phyloP scores from a whole-genome alignment of 345 rosid genomes.

The Zanthoxylum bungeanum region DNA sequence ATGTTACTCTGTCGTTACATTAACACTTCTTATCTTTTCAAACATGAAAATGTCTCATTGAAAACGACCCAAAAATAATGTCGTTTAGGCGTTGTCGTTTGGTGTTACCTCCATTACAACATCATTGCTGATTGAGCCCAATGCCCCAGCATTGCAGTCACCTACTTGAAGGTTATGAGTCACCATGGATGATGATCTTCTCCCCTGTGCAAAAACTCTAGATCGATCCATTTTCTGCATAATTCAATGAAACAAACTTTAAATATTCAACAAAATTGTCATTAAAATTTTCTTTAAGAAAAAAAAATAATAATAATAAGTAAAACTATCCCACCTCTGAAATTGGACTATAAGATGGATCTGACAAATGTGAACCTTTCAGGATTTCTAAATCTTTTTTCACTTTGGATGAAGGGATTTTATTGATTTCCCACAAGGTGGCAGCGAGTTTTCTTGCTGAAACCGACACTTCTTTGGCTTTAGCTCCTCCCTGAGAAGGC shows the following conservation, averaged over 20 bases:
- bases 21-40: neutral
- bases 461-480: conserved; percentile 35
- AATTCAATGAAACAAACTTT: neutral
- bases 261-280: neutral
- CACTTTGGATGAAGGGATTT: conserved; percentile 50
- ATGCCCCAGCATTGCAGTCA: conserved; percentile 32
- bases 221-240: conserved; percentile 42
- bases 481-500: conserved; percentile 21
- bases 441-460: conserved; percentile 94
- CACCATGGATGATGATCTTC: conserved; percentile 37
- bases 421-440: conserved; percentile 79
- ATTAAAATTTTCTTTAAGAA: neutral
- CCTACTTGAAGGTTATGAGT: conserved; percentile 34
- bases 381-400: conserved; percentile 14
- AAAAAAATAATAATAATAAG: neutral
- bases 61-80: conserved; percentile 7
- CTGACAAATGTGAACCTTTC: no score
- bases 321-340: conserved; percentile 44
- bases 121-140: conserved; percentile 35
- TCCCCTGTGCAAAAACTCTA: conserved; percentile 31
- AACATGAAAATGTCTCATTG: neutral
- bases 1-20: conserved; percentile 2
- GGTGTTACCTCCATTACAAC: conserved; percentile 45
- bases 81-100: neutral
- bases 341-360: conserved; percentile 52